Base-by-base conservation (phyloP, 2,329 filamentous ascomycete genomes). In the Dactylonectria macrodidyma region DNA sequence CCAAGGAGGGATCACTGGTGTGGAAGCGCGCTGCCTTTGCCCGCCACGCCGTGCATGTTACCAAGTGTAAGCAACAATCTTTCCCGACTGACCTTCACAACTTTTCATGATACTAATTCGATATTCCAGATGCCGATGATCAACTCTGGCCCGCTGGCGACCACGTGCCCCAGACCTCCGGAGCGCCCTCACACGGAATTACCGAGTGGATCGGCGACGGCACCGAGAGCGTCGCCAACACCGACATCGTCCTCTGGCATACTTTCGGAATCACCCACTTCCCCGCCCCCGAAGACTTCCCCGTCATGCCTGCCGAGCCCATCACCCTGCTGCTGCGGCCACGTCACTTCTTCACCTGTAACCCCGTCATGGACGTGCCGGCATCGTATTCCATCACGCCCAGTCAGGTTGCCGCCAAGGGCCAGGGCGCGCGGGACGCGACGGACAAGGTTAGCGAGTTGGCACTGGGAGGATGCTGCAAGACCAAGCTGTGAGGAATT, bases 211-310 rank as follows among this genome's bases (percentile, higher is more conserved):
- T 96, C 73, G 90, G 89, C 26, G 89, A 94, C 68, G 90, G 92
- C 12, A 83, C 83, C 52, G 89, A 88, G 65, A 88, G 84, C 30
- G 90, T 97, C 72, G 93, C 92, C 62, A 92, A 97, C 84, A 93
- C 91, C 1, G 93, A 98, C 78, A 84, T 97, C 34, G 95, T 98
- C 1, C 88, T 97, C 16, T 98, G 95, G 95, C 95, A 97, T 82
- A 97, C 94, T 0, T 98, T 97, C 76, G 95, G 95, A 41, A 86
- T 97, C 41, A 95, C 92, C 1, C 95, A 97, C 79, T 95, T 97
- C 84, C 95, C 95, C 0, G 85, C 93, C 0, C 94, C 95, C 0
- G 95, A 98, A 78, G 95, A 97, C 81, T 97, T 94, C 84, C 95
- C 95, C 34, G 87, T 97, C 74, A 97, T 97, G 95, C 94, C 94